A percentile compares a stretch with the other conserved stretches of the same genome.
Conservation (phyloP, 257 asterid genomes). For the Mentha longifolia region DNA sequence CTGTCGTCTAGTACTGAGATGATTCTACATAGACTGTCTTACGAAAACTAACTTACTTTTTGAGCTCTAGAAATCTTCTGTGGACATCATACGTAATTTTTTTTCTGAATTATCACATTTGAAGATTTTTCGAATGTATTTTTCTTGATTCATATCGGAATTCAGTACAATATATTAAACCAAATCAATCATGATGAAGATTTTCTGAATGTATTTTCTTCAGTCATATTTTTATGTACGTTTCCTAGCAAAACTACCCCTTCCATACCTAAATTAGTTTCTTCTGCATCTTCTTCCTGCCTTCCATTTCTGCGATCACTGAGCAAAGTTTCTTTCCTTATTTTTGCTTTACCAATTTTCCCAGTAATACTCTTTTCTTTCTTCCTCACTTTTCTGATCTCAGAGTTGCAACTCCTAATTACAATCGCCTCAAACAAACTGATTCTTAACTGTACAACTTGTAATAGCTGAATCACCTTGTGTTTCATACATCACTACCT, state of each 20-base stretch:
- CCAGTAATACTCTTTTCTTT: background rate
- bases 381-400: background rate
- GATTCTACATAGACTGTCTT: background rate
- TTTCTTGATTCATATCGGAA: background rate
- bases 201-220: background rate
- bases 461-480: background rate
- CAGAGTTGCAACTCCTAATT: background rate
- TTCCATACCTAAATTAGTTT: background rate
- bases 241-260: background rate
- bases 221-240: background rate
- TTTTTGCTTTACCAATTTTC: background rate
- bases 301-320: background rate
- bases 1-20: background rate
- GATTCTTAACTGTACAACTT: background rate
- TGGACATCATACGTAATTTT: background rate
- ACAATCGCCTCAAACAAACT: background rate
- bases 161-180: background rate
- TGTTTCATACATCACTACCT: background rate
- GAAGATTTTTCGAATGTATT: background rate
- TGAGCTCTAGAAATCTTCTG: background rate
- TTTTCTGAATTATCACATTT: background rate
- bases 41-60: background rate
- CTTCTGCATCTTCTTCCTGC: background rate
- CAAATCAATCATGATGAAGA: background rate
- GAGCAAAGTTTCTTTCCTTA: background rate